Evolutionary conservation across 2,329 filamentous ascomycete genomes (phyloP).

Genomic region (Eutypa lata): DNA sequence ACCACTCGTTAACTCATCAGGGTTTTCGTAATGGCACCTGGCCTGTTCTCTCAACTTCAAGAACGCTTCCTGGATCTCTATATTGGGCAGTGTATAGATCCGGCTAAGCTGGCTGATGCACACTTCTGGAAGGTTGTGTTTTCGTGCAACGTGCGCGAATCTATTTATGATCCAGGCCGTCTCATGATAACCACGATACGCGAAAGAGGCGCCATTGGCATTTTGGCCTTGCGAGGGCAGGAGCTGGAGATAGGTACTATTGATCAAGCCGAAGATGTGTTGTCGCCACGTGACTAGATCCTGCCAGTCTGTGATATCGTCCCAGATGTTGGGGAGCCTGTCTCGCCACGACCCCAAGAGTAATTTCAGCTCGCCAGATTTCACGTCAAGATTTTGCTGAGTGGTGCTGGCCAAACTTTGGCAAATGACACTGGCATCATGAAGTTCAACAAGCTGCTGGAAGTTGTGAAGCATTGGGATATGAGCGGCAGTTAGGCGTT

Average conservation of each 20-base stretch:
- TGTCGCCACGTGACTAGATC: slow-evolving; percentile 99
- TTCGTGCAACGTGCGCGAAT: slow-evolving; percentile 95
- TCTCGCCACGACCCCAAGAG: slow-evolving; percentile 94
- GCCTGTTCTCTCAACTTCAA: slow-evolving; percentile 97
- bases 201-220: slow-evolving; percentile 86
- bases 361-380: slow-evolving; percentile 93
- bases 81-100: slow-evolving; percentile 98
- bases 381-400: slow-evolving; percentile 80
- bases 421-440: slow-evolving; percentile 96
- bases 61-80: slow-evolving; percentile 99
- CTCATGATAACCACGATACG: slow-evolving; percentile 96
- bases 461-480: slow-evolving; percentile 95
- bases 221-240: slow-evolving; percentile 78
- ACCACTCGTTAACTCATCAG: slow-evolving; percentile 84
- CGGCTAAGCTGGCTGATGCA: slow-evolving; percentile 96
- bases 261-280: slow-evolving; percentile 97
- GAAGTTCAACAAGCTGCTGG: slow-evolving; percentile 93
- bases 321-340: slow-evolving; percentile 94
- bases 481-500: slow-evolving; percentile 89
- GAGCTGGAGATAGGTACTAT: slow-evolving; percentile 84
- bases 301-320: slow-evolving; percentile 99
- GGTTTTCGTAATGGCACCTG: slow-evolving; percentile 97
- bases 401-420: slow-evolving; percentile 84
- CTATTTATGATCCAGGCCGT: slow-evolving; percentile 99
- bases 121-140: slow-evolving; percentile 93